phyloP scores from a whole-genome alignment of 2,329 filamentous ascomycete species.

The Xylaria sp. region DNA sequence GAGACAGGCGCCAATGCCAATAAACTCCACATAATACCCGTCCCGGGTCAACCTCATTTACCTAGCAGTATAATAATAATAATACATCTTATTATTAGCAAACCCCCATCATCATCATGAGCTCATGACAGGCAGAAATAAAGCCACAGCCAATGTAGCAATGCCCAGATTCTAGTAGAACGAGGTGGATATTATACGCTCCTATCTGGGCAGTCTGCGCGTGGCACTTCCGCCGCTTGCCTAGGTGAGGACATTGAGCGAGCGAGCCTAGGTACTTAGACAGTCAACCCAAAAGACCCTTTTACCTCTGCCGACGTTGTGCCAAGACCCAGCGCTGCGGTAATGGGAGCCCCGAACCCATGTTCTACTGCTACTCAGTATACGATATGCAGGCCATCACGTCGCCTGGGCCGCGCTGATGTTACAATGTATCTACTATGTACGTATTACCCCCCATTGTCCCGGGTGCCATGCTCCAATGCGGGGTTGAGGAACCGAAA shows the following conservation, averaged over 20 bases:
- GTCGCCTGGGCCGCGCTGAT: constrained; percentile 1
- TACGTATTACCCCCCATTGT: neutral
- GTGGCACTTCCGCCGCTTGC: too few relatives aligned
- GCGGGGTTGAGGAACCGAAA: constrained; percentile 12
- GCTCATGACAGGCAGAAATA: neutral
- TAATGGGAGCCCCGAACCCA: constrained; percentile 6
- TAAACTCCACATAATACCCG: constrained; percentile 20
- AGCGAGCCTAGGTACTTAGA: constrained; percentile 3
- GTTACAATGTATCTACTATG: neutral
- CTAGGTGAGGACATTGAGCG: neutral
- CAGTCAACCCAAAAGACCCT: neutral
- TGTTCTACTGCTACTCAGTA: neutral
- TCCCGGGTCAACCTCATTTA: neutral
- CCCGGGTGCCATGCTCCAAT: constrained; percentile 7
- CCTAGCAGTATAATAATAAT: neutral
- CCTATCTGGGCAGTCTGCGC: neutral
- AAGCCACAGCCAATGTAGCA: neutral
- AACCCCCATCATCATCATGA: neutral
- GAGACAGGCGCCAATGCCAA: neutral
- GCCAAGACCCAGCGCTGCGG: constrained; percentile 20
- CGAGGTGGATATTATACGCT: neutral
- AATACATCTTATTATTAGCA: neutral
- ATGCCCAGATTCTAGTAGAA: constrained; percentile 1
- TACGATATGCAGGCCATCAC: neutral
- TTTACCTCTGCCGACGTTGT: constrained; percentile 16